Percentiles rank a stretch among this genome's conserved stretches.
phyloP scores from a whole-genome alignment of 75 land plant species.

The Sequoiadendron giganteum region DNA sequence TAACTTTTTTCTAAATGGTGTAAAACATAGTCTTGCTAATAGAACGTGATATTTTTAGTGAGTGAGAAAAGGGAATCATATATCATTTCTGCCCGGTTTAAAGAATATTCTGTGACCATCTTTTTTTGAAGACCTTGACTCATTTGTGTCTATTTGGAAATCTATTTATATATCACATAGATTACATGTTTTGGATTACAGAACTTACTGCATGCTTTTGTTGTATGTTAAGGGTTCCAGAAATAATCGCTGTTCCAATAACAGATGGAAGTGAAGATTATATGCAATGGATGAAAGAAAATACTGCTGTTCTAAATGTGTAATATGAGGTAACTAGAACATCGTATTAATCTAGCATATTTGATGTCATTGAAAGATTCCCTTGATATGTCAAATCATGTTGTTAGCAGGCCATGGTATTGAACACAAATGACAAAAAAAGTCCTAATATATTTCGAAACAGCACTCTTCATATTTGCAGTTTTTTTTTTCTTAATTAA shows the following conservation, averaged over 20 bases:
- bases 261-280: slow-evolving; percentile 28
- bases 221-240: slow-evolving; percentile 28
- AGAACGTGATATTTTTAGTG: background rate
- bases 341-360: background rate
- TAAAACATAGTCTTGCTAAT: background rate
- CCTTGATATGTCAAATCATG: background rate
- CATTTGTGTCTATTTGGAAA: slow-evolving; percentile 1
- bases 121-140: background rate
- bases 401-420: background rate
- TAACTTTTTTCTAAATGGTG: background rate
- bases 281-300: slow-evolving; percentile 35
- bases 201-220: background rate
- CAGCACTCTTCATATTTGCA: background rate
- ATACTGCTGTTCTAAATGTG: slow-evolving; percentile 9
- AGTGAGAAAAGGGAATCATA: background rate
- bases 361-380: background rate
- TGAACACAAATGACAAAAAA: background rate
- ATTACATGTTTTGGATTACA: background rate
- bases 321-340: background rate
- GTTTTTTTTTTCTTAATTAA: background rate
- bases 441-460: background rate
- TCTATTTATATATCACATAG: background rate
- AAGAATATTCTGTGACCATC: background rate
- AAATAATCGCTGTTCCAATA: slow-evolving; percentile 36
- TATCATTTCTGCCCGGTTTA: background rate